These are phyloP conservation scores for Taphrina deformans DNA, from an alignment of 1,139 yeast genomes.

Conservation along the genomic window DNA sequence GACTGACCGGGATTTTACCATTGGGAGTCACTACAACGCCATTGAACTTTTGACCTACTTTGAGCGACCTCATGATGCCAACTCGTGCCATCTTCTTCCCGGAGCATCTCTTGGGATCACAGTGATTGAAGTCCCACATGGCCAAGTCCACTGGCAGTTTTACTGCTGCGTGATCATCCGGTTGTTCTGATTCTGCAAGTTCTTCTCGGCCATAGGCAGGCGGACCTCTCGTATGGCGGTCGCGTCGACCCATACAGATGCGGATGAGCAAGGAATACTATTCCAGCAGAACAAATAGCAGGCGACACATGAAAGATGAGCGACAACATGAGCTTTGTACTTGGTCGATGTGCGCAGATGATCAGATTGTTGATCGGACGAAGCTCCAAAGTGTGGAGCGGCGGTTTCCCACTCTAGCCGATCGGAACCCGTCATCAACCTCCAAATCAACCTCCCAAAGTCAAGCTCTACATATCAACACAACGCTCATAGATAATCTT, in stretches of 20 bases:
- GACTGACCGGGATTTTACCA: conserved; percentile 88
- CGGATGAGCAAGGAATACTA: not conserved
- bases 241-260: conserved; percentile 14
- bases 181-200: conserved; percentile 10
- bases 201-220: conserved; percentile 18
- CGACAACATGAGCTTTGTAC: too few species aligned
- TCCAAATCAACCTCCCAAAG: not conserved
- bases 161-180: conserved; percentile 49
- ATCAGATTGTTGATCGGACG: too few species aligned
- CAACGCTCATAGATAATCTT: not conserved
- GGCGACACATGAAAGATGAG: too few species aligned
- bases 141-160: conserved; percentile 51
- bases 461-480: not conserved
- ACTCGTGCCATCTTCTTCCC: conserved; percentile 90
- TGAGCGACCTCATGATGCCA: conserved; percentile 73
- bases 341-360: too few species aligned
- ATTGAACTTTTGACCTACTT: conserved; percentile 87
- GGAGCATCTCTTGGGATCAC: conserved; percentile 97
- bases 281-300: too few species aligned
- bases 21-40: conserved; percentile 94
- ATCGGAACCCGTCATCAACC: not conserved
- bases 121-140: conserved; percentile 80
- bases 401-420: not conserved
- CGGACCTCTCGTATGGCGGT: conserved; percentile 3
- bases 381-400: not conserved